Conservation (phyloP, 2,329 filamentous ascomycete species). For the Cercospora zeina region DNA sequence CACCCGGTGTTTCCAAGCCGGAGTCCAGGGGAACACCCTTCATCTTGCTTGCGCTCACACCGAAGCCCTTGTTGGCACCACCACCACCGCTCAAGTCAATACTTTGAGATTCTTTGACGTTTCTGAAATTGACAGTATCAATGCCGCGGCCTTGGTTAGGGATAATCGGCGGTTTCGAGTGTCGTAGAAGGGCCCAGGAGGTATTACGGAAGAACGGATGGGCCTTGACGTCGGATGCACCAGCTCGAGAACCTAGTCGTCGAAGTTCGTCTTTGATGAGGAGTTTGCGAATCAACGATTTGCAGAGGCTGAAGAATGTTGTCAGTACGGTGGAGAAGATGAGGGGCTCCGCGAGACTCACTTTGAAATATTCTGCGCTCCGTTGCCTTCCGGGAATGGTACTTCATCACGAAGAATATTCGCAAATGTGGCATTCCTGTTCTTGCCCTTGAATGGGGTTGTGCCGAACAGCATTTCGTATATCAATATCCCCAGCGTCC, state of each 20-base stretch:
- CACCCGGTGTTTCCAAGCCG: conserved; percentile 79
- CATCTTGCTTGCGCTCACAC: conserved; percentile 43
- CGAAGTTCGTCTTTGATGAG: conserved; percentile 97
- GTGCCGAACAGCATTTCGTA: conserved; percentile 99
- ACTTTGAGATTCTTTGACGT: conserved; percentile 95
- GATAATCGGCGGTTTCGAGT: conserved; percentile 97
- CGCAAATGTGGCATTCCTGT: conserved; percentile 94
- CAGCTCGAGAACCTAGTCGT: conserved; percentile 86
- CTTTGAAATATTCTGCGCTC: conserved; percentile 85
- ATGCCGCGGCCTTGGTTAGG: conserved; percentile 86
- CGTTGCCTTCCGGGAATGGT: conserved; percentile 86
- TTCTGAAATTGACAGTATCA: conserved; percentile 95
- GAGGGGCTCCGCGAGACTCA: conserved; percentile 53
- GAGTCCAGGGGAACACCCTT: conserved; percentile 87
- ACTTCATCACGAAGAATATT: conserved; percentile 96
- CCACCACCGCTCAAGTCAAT: conserved; percentile 72
- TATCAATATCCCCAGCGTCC: conserved; percentile 94
- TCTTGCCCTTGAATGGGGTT: conserved; percentile 99
- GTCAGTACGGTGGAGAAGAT: conserved; percentile 18
- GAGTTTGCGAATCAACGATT: conserved; percentile 92
- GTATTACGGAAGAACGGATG: conserved; percentile 96
- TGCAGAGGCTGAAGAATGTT: conserved; percentile 70
- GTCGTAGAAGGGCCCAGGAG: conserved; percentile 93
- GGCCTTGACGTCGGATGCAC: conserved; percentile 92
- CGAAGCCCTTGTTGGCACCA: conserved; percentile 42